Conservation (phyloP, 2,329 filamentous ascomycete species). For the Colletotrichum lupini region DNA sequence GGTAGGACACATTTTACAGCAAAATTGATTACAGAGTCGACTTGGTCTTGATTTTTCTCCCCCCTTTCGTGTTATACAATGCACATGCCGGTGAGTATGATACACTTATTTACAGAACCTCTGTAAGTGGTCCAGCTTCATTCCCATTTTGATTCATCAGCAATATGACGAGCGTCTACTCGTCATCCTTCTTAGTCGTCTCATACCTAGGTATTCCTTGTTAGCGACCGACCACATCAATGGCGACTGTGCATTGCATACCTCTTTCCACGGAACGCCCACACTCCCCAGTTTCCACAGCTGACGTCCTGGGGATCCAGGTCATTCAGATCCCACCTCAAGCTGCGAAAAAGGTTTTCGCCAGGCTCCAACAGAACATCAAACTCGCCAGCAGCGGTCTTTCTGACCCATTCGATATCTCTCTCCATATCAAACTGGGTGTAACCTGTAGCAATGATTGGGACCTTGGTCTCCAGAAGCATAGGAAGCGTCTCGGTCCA, state of each 20-base stretch:
- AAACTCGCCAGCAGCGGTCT: slow-evolving; percentile 89
- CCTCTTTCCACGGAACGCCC: slow-evolving; percentile 98
- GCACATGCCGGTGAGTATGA: slow-evolving; percentile 31
- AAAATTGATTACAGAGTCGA: not conserved
- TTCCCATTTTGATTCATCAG: not conserved
- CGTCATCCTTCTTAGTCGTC: slow-evolving; percentile 64
- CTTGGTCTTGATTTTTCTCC: slow-evolving; percentile 12
- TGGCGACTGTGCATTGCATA: slow-evolving; percentile 56
- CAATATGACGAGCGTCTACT: slow-evolving; percentile 2
- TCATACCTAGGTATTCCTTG: slow-evolving; percentile 63
- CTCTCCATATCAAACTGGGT: slow-evolving; percentile 95
- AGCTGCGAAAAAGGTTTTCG: slow-evolving; percentile 92
- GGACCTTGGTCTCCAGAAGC: slow-evolving; percentile 93
- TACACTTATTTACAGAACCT: slow-evolving; percentile 35
- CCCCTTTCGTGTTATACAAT: slow-evolving; percentile 29
- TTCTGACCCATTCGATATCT: slow-evolving; percentile 89
- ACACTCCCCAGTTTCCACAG: slow-evolving; percentile 96
- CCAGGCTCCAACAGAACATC: slow-evolving; percentile 92
- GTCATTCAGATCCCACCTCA: slow-evolving; percentile 97
- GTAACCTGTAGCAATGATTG: slow-evolving; percentile 94
- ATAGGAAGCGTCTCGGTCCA: slow-evolving; percentile 92
- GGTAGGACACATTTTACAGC: not conserved
- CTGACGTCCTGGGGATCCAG: slow-evolving; percentile 93
- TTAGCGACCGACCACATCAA: slow-evolving; percentile 44
- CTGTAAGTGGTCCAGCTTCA: not conserved